Base-by-base conservation (phyloP, 148 eudicot genomes). In the Rhododendron griersonianum region DNA sequence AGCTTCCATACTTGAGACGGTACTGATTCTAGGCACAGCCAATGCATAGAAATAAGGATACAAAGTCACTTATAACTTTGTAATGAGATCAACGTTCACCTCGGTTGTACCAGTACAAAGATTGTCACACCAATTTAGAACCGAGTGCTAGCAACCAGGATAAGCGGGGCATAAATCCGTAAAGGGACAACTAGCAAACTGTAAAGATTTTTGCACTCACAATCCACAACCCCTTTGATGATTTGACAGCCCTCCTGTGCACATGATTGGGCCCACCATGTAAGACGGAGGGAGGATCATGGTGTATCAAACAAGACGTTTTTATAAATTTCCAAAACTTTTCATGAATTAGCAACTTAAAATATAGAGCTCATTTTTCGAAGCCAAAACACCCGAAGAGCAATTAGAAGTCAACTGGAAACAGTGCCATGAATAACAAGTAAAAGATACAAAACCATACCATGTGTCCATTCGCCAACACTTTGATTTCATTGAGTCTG, bases 151-250 rank as follows among this genome's bases (percentile, higher is more conserved):
- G n/a, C 41, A 33, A 50, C 41, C 37, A 78, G 16, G 81, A 78
- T 14, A 47, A 78, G 37, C 16, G 30, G 55, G 55, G 37, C 35
- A 80, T 50, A 47, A 3, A 48, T 11, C 14, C 14, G 11, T 16
- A n/a, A 9, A 9, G 5, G 25, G 1, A 13, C 82, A 80, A 50
- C 10, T 50, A 80, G 37, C 59, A 50, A 50, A 25, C n/a, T 33
- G 6, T n/a, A 48, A 10, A 79, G 9, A 15, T 11, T 23, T 33
- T 48, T 47, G 28, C 55, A 45, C 55, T 9, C 55, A 44, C 23
- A 45, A 78, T 78, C 18, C 81, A n/a, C 81, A 45, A 7, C 81
- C 53, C 30, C 45, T 74, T 74, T 74, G 44, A 74, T 74, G 78
- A 4, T 37, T 74, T 37, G 10, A 73, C 44, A 35, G 44, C 41